phyloP scores from a whole-genome alignment of 441 rosid genomes.

The Croton setiger region DNA sequence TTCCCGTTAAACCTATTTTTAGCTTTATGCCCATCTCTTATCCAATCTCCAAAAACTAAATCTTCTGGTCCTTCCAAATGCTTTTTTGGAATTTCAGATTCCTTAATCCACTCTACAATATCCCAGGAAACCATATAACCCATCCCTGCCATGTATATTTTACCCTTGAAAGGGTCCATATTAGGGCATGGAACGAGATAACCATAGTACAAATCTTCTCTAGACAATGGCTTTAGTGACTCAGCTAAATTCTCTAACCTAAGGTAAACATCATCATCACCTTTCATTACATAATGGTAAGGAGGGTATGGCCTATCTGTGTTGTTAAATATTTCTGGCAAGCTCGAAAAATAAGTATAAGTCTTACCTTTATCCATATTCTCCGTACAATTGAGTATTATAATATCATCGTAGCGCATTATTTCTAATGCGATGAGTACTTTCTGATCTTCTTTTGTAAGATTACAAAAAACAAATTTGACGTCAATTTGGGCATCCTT shows the following conservation, averaged over 20 bases:
- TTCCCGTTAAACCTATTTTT: conserved; percentile 67
- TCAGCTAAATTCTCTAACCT: conserved; percentile 48
- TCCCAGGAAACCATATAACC: conserved; percentile 86
- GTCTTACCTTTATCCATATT: conserved; percentile 94
- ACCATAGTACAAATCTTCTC: conserved; percentile 76
- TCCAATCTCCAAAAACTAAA: conserved; percentile 64
- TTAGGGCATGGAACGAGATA: conserved; percentile 76
- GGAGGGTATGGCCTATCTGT: conserved; percentile 46
- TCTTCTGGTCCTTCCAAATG: conserved; percentile 74
- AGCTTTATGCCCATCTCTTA: conserved; percentile 58
- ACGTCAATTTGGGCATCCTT: conserved; percentile 56
- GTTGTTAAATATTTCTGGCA: conserved; percentile 51
- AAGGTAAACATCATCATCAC: conserved; percentile 67
- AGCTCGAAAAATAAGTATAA: conserved; percentile 69
- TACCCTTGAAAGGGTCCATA: conserved; percentile 78
- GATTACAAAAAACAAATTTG: conserved; percentile 82
- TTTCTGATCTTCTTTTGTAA: conserved; percentile 81
- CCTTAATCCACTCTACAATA: conserved; percentile 62
- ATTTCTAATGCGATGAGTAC: conserved; percentile 79
- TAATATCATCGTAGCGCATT: conserved; percentile 72
- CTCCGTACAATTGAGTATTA: conserved; percentile 69
- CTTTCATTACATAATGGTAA: conserved; percentile 57
- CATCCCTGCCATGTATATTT: conserved; percentile 97
- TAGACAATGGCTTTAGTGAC: conserved; percentile 60
- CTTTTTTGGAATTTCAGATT: conserved; percentile 58